phyloP scores from a whole-genome alignment of 805 yeast genomes.

The Ogataea nakhonphanomensis region DNA sequence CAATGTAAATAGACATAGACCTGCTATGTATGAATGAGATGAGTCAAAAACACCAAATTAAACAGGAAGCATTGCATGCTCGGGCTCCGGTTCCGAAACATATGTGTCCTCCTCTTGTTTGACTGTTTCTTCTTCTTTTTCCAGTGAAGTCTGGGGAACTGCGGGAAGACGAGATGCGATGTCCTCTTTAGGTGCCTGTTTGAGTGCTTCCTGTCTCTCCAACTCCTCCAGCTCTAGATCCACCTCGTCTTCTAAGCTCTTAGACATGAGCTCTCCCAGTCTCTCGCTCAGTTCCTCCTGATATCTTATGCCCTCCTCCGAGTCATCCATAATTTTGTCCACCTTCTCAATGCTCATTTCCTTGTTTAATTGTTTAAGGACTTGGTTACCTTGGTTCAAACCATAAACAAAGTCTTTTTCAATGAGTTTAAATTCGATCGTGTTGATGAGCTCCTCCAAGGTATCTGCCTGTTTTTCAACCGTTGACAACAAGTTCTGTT shows the following conservation, averaged over 20 bases:
- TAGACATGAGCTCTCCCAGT: conserved; percentile 41
- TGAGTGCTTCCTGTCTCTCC: conserved; percentile 40
- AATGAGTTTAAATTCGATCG: conserved; percentile 83
- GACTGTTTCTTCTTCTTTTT: conserved; percentile 12
- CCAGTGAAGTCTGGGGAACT: conserved; percentile 19
- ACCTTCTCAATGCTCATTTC: conserved; percentile 77
- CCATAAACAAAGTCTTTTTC: conserved; percentile 85
- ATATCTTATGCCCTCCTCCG: conserved; percentile 74
- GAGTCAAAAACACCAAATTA: not conserved
- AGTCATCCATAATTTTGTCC: conserved; percentile 80
- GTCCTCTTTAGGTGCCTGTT: not conserved
- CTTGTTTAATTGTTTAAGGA: conserved; percentile 67
- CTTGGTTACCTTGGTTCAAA: conserved; percentile 72
- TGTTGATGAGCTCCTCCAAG: conserved; percentile 71
- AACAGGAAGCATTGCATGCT: conserved; percentile 4
- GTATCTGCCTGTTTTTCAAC: conserved; percentile 77
- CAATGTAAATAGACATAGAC: conserved; percentile 17
- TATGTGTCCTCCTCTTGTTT: conserved; percentile 20
- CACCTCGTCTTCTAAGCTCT: conserved; percentile 55
- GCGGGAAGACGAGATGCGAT: conserved; percentile 28
- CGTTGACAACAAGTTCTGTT: conserved; percentile 63
- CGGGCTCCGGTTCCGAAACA: conserved; percentile 4
- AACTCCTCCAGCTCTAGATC: conserved; percentile 58
- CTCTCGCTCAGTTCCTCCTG: conserved; percentile 69
- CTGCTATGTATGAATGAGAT: conserved; percentile 1